Evolutionary conservation across 2,329 filamentous ascomycete species (phyloP).

Genomic region (Alternaria burnsii): DNA sequence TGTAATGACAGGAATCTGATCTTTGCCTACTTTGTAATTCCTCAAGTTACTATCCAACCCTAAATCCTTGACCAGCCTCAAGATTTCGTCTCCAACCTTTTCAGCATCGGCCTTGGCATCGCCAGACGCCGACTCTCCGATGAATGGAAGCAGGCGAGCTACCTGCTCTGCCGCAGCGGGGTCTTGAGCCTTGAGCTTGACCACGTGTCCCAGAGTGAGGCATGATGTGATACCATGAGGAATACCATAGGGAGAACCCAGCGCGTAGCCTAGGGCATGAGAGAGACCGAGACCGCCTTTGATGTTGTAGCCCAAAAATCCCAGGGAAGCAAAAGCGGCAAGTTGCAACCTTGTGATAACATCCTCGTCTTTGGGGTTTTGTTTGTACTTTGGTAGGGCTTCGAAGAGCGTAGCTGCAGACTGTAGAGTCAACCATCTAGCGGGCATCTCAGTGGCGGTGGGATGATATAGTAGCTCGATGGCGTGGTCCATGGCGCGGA

Average conservation of each 20-base stretch:
- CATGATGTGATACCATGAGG: slow-evolving; percentile 66
- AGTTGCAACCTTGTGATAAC: slow-evolving; percentile 62
- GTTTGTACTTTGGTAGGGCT: slow-evolving; percentile 58
- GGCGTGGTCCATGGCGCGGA: slow-evolving; percentile 65
- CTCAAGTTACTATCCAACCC: slow-evolving; percentile 57
- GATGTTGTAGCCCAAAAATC: slow-evolving; percentile 61
- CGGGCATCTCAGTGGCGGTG: slow-evolving; percentile 61
- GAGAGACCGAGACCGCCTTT: slow-evolving; percentile 61
- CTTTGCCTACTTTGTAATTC: slow-evolving; percentile 55
- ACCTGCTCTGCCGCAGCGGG: slow-evolving; percentile 57
- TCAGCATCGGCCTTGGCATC: slow-evolving; percentile 55
- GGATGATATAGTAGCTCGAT: slow-evolving; percentile 64
- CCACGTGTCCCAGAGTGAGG: slow-evolving; percentile 63
- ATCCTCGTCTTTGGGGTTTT: slow-evolving; percentile 57
- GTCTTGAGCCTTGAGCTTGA: slow-evolving; percentile 61
- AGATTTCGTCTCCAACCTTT: slow-evolving; percentile 56
- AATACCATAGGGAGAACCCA: slow-evolving; percentile 64
- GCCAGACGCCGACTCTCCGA: slow-evolving; percentile 52
- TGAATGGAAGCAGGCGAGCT: slow-evolving; percentile 55
- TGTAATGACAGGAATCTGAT: slow-evolving; percentile 54
- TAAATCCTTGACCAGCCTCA: slow-evolving; percentile 55
- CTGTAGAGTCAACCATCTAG: slow-evolving; percentile 55
- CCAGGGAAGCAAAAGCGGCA: slow-evolving; percentile 61
- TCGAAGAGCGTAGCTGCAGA: slow-evolving; percentile 59
- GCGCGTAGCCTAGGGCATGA: slow-evolving; percentile 60